Conservation (phyloP, 1,284 basidiomycete species). For the Neotropicomus parvogracilis region DNA sequence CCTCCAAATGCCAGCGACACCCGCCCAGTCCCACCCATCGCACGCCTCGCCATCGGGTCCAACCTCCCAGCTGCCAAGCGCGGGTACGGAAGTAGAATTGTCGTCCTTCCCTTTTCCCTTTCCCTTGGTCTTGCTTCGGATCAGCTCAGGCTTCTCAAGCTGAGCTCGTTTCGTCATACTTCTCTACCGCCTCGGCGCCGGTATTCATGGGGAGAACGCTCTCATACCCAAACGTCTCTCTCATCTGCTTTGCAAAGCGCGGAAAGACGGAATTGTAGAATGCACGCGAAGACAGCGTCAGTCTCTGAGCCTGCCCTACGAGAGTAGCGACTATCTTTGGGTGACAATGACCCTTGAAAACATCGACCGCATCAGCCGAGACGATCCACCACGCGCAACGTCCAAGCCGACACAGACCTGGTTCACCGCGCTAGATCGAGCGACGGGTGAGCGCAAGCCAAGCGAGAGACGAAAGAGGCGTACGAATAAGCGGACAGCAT, state of each 20-base stretch:
- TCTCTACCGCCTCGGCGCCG: constrained; percentile 97
- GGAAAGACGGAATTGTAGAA: constrained; percentile 96
- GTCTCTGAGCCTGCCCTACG: constrained; percentile 80
- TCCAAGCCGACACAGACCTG: constrained; percentile 49
- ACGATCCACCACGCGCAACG: constrained; percentile 5
- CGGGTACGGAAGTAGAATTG: background rate
- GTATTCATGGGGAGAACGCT: constrained; percentile 99
- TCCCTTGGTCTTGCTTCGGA: no score
- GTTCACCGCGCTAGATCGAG: constrained; percentile 69
- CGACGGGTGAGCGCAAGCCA: constrained; percentile 8
- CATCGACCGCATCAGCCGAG: constrained; percentile 9
- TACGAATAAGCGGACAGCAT: constrained; percentile 98
- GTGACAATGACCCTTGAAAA: constrained; percentile 85
- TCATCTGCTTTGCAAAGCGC: constrained; percentile 83
- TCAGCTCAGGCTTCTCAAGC: no score
- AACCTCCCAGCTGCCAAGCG: constrained; percentile 15
- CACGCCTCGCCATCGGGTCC: constrained; percentile 25
- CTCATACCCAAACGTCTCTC: constrained; percentile 82
- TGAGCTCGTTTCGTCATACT: no score
- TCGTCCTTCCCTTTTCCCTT: no score
- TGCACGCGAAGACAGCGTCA: constrained; percentile 92
- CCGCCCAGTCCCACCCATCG: constrained; percentile 59
- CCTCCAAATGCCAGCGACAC: constrained; percentile 53
- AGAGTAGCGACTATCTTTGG: constrained; percentile 84
- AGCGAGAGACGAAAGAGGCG: constrained; percentile 33